These are phyloP conservation scores for Aspergillus novofumigatus DNA, from an alignment of 2,329 filamentous ascomycete species.

Conservation along the genomic window DNA sequence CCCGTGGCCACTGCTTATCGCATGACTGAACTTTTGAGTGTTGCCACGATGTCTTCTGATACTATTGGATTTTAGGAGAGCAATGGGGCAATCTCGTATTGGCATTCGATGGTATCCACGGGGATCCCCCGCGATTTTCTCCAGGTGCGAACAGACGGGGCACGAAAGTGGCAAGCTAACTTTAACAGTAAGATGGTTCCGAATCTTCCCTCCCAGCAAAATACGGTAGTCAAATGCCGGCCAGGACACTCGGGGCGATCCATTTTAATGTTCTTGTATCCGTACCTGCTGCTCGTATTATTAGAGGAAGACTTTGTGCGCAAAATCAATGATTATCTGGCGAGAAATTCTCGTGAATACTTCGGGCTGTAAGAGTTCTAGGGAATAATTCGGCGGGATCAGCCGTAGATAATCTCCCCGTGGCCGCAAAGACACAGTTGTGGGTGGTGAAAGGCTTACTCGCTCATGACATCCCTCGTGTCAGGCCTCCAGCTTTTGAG, in stretches of 20 bases:
- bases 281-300: background rate
- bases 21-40: background rate
- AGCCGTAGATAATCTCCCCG: background rate
- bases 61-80: background rate
- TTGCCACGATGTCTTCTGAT: background rate
- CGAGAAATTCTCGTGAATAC: background rate
- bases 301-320: background rate
- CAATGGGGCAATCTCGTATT: background rate
- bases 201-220: background rate
- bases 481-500: background rate
- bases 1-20: background rate
- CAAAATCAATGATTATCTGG: background rate
- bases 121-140: background rate
- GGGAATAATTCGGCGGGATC: background rate
- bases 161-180: background rate
- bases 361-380: background rate
- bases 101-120: background rate
- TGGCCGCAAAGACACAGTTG: background rate
- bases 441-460: background rate
- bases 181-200: background rate
- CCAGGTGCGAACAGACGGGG: background rate
- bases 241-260: background rate
- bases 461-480: background rate
- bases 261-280: background rate
- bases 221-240: background rate